Conservation (phyloP, 2,329 filamentous ascomycete genomes). For the Phaeosphaeria sp. region DNA sequence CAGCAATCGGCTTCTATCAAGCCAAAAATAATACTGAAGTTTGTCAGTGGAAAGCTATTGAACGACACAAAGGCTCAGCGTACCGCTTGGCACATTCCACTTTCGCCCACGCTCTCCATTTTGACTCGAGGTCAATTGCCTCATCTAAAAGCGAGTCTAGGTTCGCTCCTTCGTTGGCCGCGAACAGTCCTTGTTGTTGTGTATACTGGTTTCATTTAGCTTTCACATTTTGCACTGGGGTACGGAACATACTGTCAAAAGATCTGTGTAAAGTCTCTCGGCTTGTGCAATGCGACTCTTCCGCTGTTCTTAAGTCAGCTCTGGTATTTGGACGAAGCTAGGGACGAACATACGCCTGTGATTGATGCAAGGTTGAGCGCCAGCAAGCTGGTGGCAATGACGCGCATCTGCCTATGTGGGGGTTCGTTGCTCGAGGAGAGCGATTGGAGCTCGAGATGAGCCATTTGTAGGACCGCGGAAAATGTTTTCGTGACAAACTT, state of each 20-base stretch:
- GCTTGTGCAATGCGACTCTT: slow-evolving; percentile 55
- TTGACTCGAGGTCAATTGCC: slow-evolving; percentile 52
- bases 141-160: slow-evolving; percentile 52
- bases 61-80: neutral
- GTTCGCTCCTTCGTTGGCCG: slow-evolving; percentile 50
- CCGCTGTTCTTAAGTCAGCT: slow-evolving; percentile 29
- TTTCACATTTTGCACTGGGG: neutral
- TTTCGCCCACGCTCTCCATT: slow-evolving; percentile 61
- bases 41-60: slow-evolving; percentile 8
- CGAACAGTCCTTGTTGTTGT: slow-evolving; percentile 59
- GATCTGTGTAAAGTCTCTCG: slow-evolving; percentile 59
- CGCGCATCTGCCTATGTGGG: slow-evolving; percentile 53
- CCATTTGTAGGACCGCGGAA: slow-evolving; percentile 47
- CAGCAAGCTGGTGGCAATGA: slow-evolving; percentile 56
- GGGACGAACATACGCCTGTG: slow-evolving; percentile 49
- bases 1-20: slow-evolving; percentile 56
- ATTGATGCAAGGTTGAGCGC: slow-evolving; percentile 59
- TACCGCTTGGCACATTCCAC: slow-evolving; percentile 59
- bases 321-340: neutral
- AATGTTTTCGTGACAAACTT: slow-evolving; percentile 58
- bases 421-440: slow-evolving; percentile 49
- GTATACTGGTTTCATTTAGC: slow-evolving; percentile 47
- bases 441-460: slow-evolving; percentile 52
- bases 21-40: slow-evolving; percentile 51
- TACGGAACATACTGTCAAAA: slow-evolving; percentile 50